Conservation (phyloP, 192 early-diverging fungal species). For the Neocallimastix lanati region DNA sequence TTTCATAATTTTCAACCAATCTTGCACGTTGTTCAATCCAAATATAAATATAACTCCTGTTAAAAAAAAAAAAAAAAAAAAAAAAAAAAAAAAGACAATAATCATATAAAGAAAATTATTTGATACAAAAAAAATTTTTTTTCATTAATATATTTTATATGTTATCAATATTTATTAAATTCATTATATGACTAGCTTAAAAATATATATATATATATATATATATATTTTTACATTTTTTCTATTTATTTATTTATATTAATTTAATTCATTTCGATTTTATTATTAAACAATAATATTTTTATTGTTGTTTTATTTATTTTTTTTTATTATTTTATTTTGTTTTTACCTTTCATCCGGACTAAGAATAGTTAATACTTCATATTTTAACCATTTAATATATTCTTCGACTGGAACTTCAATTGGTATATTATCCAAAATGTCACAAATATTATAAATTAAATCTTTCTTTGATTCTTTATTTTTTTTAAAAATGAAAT, state of each 20-base stretch:
- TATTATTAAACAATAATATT: too few relatives aligned
- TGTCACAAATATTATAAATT: background rate
- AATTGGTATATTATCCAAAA: background rate
- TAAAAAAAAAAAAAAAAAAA: background rate
- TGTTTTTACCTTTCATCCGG: background rate
- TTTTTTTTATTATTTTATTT: too few relatives aligned
- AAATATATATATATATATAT: too few relatives aligned
- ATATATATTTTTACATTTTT: too few relatives aligned
- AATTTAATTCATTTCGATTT: too few relatives aligned
- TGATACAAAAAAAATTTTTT: too few relatives aligned
- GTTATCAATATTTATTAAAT: too few relatives aligned
- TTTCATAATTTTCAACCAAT: background rate
- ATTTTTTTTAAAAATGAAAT: too few relatives aligned
- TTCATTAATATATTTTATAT: too few relatives aligned
- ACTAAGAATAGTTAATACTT: background rate
- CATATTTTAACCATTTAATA: background rate
- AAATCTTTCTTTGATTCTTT: background rate
- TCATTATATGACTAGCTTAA: too few relatives aligned
- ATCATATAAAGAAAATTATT: background rate
- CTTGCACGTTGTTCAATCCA: background rate
- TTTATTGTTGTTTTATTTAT: too few relatives aligned
- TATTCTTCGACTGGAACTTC: background rate
- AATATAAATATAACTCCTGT: background rate
- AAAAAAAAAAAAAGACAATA: background rate
- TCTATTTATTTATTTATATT: too few relatives aligned